A percentile compares a stretch with the other conserved stretches of the same genome.
Evolutionary conservation across 805 yeast species (phyloP).

Genomic region (Wilhelminamyces savonicus): DNA sequence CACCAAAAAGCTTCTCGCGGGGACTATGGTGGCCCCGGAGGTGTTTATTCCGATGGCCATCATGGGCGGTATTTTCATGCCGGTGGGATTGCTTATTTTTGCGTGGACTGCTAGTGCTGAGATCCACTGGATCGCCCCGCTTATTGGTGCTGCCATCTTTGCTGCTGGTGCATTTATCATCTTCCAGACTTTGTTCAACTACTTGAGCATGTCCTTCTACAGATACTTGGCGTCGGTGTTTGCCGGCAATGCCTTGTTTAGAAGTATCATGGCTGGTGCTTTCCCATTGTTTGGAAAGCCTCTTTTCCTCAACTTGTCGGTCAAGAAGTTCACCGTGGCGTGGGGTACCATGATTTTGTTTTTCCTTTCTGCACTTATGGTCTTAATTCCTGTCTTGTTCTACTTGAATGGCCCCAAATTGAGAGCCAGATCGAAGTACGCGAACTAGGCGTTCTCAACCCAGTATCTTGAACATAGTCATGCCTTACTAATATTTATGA

Average conservation of each 20-base stretch:
- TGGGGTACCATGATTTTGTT: slow-evolving; percentile 52
- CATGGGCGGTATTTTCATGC: slow-evolving; percentile 35
- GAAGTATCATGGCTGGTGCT: slow-evolving; percentile 48
- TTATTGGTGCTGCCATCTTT: slow-evolving; percentile 38
- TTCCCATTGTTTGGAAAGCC: slow-evolving; percentile 62
- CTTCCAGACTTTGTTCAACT: slow-evolving; percentile 48
- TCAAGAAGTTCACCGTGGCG: slow-evolving; percentile 48
- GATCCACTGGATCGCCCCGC: slow-evolving; percentile 46
- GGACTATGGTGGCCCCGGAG: slow-evolving; percentile 32
- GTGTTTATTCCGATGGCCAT: slow-evolving; percentile 36
- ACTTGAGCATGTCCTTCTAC: slow-evolving; percentile 43
- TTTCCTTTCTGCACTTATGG: slow-evolving; percentile 36
- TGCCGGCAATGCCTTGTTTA: slow-evolving; percentile 49
- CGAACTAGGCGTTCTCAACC: too few species aligned
- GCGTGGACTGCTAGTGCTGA: slow-evolving; percentile 42
- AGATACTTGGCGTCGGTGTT: slow-evolving; percentile 51
- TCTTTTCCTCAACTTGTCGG: slow-evolving; percentile 48
- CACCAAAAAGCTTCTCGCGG: slow-evolving; percentile 15
- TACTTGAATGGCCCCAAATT: slow-evolving; percentile 39
- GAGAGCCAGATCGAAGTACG: slow-evolving; percentile 38
- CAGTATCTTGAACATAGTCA: too few species aligned
- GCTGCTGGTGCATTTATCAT: slow-evolving; percentile 35
- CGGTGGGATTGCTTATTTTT: slow-evolving; percentile 39
- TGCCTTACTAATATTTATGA: too few species aligned
- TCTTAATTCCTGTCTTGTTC: slow-evolving; percentile 42